Conservation (phyloP, 106 monocot species). For the Dendrobium chrysotoxum region DNA sequence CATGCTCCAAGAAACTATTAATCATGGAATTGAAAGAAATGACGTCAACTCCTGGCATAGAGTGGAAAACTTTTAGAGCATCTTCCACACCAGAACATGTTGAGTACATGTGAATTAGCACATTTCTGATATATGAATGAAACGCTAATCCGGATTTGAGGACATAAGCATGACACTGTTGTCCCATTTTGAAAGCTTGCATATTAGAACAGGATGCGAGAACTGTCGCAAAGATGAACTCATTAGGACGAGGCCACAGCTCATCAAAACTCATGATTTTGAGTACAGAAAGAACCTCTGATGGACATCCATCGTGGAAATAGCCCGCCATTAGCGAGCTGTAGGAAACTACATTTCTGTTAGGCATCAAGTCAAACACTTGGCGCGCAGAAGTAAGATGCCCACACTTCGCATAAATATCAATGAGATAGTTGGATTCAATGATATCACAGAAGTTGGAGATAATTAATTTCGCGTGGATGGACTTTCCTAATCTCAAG, state of each 20-base stretch:
- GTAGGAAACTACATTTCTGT: slow-evolving; percentile 39
- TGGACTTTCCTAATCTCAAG: slow-evolving; percentile 28
- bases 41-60: slow-evolving; percentile 17
- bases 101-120: slow-evolving; percentile 49
- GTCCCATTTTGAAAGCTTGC: slow-evolving; percentile 27
- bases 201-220: slow-evolving; percentile 38
- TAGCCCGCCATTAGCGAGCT: slow-evolving; percentile 55
- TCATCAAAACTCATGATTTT: slow-evolving; percentile 15
- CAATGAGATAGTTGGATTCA: slow-evolving; percentile 44
- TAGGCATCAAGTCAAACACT: slow-evolving; percentile 44
- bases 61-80: slow-evolving; percentile 26
- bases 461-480: slow-evolving; percentile 39
- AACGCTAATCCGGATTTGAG: slow-evolving; percentile 40
- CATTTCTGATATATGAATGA: slow-evolving; percentile 34
- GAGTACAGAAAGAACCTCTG: slow-evolving; percentile 27
- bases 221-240: slow-evolving; percentile 44
- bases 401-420: slow-evolving; percentile 37
- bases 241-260: slow-evolving; percentile 19
- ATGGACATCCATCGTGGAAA: slow-evolving; percentile 28
- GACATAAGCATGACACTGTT: slow-evolving; percentile 53
- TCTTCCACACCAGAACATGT: slow-evolving; percentile 29
- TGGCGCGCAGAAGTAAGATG: slow-evolving; percentile 18
- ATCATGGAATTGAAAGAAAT: slow-evolving; percentile 57
- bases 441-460: slow-evolving; percentile 16
- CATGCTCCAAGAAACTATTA: slow-evolving; percentile 42